These are phyloP conservation scores for Cinnamomum micranthum DNA, from an alignment of 164 flowering plant genomes.

Conservation along the genomic window DNA sequence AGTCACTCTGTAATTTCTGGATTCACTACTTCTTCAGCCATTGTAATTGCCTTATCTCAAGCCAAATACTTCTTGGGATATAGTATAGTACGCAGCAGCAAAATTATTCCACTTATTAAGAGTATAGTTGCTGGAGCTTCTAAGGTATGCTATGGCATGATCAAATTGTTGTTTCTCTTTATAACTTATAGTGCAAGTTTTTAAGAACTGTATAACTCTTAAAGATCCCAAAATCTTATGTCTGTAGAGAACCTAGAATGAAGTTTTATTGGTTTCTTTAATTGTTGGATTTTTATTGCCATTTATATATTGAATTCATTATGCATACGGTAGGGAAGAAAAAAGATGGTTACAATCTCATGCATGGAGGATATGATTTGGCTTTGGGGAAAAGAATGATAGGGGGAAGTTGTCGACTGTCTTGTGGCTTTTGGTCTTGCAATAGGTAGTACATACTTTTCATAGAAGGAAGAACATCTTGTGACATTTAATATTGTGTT, in stretches of 20 bases:
- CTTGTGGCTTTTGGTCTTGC: no score
- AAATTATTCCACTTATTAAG: slow-evolving; percentile 72
- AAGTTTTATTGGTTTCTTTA: neutral
- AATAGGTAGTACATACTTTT: no score
- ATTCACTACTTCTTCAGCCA: slow-evolving; percentile 92
- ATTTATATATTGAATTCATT: no score
- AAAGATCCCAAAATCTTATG: neutral
- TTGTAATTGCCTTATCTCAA: slow-evolving; percentile 91
- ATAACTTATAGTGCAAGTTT: neutral
- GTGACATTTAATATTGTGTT: no score
- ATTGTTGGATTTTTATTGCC: no score
- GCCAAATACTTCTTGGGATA: slow-evolving; percentile 95
- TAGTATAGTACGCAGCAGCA: slow-evolving; percentile 64
- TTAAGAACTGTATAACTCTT: neutral
- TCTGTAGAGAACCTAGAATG: no score
- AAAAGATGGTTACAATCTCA: no score
- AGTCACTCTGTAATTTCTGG: slow-evolving; percentile 98
- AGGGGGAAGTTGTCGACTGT: no score
- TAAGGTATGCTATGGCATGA: slow-evolving; percentile 41
- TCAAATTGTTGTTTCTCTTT: neutral
- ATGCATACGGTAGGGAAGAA: no score
- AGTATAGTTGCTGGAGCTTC: slow-evolving; percentile 74
- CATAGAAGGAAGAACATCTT: no score
- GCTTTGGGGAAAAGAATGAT: no score
- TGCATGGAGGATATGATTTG: no score